phyloP scores from a whole-genome alignment of 805 yeast genomes.

The Candida pseudoglaebosa region DNA sequence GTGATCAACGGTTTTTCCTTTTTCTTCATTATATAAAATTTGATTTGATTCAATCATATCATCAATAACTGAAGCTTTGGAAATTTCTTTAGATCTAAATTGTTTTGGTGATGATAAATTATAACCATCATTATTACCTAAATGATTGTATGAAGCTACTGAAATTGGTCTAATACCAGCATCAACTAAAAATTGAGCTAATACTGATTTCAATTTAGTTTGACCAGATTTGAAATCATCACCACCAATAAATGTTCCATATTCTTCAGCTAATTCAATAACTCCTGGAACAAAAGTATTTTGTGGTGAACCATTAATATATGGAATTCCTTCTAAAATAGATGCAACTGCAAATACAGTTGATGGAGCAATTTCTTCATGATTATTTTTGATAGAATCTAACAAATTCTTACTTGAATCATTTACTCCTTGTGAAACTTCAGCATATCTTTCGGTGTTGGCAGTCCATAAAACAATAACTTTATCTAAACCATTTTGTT shows the following conservation, averaged over 20 bases:
- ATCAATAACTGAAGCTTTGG: constrained; percentile 89
- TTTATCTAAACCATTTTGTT: constrained; percentile 68
- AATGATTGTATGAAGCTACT: constrained; percentile 92
- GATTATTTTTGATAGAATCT: constrained; percentile 69
- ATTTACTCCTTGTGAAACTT: constrained; percentile 71
- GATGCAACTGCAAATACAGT: constrained; percentile 93
- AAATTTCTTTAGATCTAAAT: constrained; percentile 92
- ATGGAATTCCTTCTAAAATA: constrained; percentile 82
- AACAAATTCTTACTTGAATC: constrained; percentile 83
- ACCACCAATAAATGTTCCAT: constrained; percentile 83
- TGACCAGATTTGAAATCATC: constrained; percentile 98
- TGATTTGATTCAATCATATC: constrained; percentile 88
- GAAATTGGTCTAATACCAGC: constrained; percentile 96
- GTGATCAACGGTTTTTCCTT: constrained; percentile 80
- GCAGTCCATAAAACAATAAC: constrained; percentile 96
- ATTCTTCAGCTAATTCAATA: constrained; percentile 78
- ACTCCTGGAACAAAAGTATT: constrained; percentile 97
- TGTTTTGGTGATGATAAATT: constrained; percentile 89
- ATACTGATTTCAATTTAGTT: constrained; percentile 91
- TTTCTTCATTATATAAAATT: constrained; percentile 75
- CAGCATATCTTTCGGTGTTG: constrained; percentile 91
- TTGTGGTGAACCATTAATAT: constrained; percentile 96
- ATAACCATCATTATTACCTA: constrained; percentile 95
- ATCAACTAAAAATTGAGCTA: constrained; percentile 93
- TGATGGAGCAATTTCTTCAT: constrained; percentile 84